Evolutionary conservation across 352 stramenopile genomes (phyloP), one percentile per base, ranked within the genome.

Genomic region (Halophytophthora batemanensis): DNA sequence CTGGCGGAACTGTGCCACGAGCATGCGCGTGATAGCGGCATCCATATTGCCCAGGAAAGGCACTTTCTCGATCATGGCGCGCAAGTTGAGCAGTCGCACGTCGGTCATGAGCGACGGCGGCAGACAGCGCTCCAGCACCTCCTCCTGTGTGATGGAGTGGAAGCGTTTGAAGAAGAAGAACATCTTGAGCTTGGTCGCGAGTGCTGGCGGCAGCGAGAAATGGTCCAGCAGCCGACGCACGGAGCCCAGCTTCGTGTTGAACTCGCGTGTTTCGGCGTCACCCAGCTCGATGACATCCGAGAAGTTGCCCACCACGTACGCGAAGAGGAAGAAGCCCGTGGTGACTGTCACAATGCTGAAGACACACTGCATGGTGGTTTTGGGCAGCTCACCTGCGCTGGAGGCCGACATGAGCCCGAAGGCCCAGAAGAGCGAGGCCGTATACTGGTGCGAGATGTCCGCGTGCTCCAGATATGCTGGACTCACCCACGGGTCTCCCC

Each of bases 391-490:
- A 8, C 71, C 70, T 6, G 66, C 60, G 6, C 68, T 63, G 2
- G 72, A 81, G 2, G 69, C 72, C 11, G 72, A 81, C 66, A 86
- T 80, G n/a, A 86, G 61, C 2, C 69, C 72, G 40, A 85, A 73
- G 0, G 74, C 66, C 77, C 77, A 88, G 45, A 79, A 87, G n/a
- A 73, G 47, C 1, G 63, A 52, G 2, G 66, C 61, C 2, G 71
- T 58, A 39, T 86, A 86, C 31, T 83, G 66, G 22, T 63, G 46
- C 1, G 61, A 58, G 1, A 55, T 40, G 6, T 23, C 17, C 2
- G 45, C 59, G 4, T 57, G 45, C 37, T 81, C 66, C 5, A 82
- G 23, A 5, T 45, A 44, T 10, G 41, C 53, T 4, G 56, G 38
- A 3, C 63, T 56, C 2, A 77, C 59, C 71, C 73, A 84, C 6